Percentiles rank a stretch among this genome's conserved stretches.
phyloP scores from a whole-genome alignment of 805 yeast species.

The Candida nanaspora region DNA sequence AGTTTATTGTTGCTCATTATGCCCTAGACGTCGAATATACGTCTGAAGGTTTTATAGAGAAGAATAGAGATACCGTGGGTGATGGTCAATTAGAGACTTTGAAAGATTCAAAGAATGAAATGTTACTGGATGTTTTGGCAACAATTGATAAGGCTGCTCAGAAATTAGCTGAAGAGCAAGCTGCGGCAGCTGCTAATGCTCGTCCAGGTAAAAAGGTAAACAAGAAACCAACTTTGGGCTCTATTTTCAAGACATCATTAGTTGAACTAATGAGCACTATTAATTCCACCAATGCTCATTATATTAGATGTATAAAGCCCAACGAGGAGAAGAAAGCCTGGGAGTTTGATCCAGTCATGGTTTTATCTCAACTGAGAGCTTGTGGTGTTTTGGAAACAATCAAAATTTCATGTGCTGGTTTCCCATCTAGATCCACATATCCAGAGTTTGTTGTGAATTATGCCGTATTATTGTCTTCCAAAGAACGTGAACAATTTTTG shows the following conservation, averaged over 20 bases:
- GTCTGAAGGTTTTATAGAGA: slow-evolving; percentile 91
- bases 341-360: slow-evolving; percentile 95
- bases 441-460: slow-evolving; percentile 88
- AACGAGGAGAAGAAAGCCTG: slow-evolving; percentile 92
- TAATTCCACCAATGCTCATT: slow-evolving; percentile 91
- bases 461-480: slow-evolving; percentile 71
- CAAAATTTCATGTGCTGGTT: slow-evolving; percentile 94
- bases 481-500: slow-evolving; percentile 57
- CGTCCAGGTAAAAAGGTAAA: slow-evolving; percentile 32
- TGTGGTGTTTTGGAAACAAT: slow-evolving; percentile 98
- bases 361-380: slow-evolving; percentile 88
- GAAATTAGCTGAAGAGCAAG: slow-evolving; percentile 28
- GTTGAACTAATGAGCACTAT: slow-evolving; percentile 91
- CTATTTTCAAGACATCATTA: slow-evolving; percentile 86
- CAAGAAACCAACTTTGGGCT: slow-evolving; percentile 89
- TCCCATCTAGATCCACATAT: slow-evolving; percentile 94
- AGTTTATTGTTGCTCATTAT: slow-evolving; percentile 86
- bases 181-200: slow-evolving; percentile 22
- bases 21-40: slow-evolving; percentile 93
- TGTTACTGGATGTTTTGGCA: slow-evolving; percentile 57
- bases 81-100: slow-evolving; percentile 90
- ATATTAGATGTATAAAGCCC: slow-evolving; percentile 95
- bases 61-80: slow-evolving; percentile 94
- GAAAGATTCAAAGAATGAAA: slow-evolving; percentile 57
- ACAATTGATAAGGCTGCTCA: slow-evolving; percentile 56